Evolutionary conservation across 2,329 filamentous ascomycete genomes (phyloP).

Genomic region (Intubia oerlemansii): DNA sequence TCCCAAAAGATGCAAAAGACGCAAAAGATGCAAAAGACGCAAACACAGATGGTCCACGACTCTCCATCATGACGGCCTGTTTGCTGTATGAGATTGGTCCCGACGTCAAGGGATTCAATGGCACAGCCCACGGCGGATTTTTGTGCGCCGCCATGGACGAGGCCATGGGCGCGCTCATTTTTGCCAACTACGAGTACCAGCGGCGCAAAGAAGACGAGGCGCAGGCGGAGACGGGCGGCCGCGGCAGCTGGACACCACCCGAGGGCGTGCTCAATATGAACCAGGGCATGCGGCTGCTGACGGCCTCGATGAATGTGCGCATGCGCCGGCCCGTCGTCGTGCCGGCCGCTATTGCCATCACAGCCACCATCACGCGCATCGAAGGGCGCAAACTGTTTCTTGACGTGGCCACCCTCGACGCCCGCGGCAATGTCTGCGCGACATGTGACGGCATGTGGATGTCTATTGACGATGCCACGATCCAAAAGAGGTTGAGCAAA

Average conservation of each 20-base stretch:
- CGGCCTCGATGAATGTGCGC: constrained; percentile 5
- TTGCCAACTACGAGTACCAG: constrained; percentile 8
- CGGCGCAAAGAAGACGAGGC: neutral
- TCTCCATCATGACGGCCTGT: constrained; percentile 6
- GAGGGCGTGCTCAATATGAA: constrained; percentile 1
- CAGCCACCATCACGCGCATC: constrained; percentile 3
- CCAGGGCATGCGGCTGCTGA: constrained; percentile 2
- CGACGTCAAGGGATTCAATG: constrained; percentile 7
- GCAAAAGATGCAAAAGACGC: no score
- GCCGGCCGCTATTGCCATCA: constrained; percentile 2
- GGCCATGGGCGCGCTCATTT: constrained; percentile 11
- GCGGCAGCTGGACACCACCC: constrained; percentile 1
- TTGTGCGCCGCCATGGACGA: constrained; percentile 11
- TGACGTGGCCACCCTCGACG: constrained; percentile 3
- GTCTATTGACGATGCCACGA: neutral
- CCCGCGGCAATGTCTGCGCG: constrained; percentile 1
- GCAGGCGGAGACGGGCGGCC: neutral
- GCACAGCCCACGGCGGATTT: constrained; percentile 12
- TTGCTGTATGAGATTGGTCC: constrained; percentile 9
- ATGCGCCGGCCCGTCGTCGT: constrained; percentile 4
- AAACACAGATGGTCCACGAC: constrained; percentile 1
- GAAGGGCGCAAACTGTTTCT: constrained; percentile 7
- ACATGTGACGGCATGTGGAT: constrained; percentile 7
- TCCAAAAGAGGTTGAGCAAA: constrained; percentile 1
- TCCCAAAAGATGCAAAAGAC: constrained; percentile 1